Base-by-base conservation (phyloP, 2,329 filamentous ascomycete genomes). In the Apiospora rasikravindrae region DNA sequence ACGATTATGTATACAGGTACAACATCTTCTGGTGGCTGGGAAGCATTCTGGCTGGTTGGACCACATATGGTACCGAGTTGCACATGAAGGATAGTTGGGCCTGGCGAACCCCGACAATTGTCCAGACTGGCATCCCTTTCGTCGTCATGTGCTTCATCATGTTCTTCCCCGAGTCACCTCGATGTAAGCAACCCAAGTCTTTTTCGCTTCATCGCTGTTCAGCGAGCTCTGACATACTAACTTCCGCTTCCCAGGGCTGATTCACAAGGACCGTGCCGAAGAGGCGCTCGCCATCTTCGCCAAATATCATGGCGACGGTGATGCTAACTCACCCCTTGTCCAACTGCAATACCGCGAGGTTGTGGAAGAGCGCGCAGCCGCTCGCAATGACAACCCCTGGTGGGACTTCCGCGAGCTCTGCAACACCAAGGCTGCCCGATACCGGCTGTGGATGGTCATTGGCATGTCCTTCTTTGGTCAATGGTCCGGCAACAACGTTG, bases 301-400 rank as follows among this genome's bases (percentile, higher is more conserved):
- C 24, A 89, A 88, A 74, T 91, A 88, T 76, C 90, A 90, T 75
- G 88, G 87, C 19, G 85, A 91, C 69, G 90, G 88, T 2, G 85
- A 89, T 75, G 83, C 84, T 0, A 80, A 82, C 70, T 86, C 84
- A 0, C 84, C 86, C 0, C 82, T 90, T 69, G 88, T 90, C 3
- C 85, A 87, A 75, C 82, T 90, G 6, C 87, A 91, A 78, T 88
- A 88, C 78, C 85, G 84, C 40, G 87, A 90, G 75, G 88, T 89
- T 77, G 80, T 87, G 40, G 86, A 89, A 77, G 83, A 87, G 70
- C 83, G 87, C 69, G 81, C 81, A 67, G 77, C 84, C 11, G 85
- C 83, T 8, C 82, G 82, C n/a, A 80, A 86, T 22, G 88, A 89
- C 73, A 91, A 91, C 75, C 83, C 86, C 2, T 90, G 86, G 85